Evolutionary conservation across 2,329 filamentous ascomycete species (phyloP).

Genomic region (Monosporascus sp.): DNA sequence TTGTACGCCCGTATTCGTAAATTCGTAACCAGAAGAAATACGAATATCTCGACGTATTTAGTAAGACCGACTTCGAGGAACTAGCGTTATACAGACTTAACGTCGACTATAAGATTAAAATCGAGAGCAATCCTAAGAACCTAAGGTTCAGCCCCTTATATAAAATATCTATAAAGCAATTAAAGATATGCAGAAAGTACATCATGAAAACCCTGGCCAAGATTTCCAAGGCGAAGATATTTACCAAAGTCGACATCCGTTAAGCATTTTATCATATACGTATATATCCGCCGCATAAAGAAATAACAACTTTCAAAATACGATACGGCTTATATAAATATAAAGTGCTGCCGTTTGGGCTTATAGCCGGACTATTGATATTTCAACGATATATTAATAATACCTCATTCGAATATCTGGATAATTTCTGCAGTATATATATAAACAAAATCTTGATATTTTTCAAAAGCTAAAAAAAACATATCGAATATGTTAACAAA

Average conservation of each 20-base stretch:
- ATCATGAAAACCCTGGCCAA: too few relatives aligned
- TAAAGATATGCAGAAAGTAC: too few relatives aligned
- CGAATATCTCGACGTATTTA: background rate
- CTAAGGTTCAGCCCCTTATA: background rate
- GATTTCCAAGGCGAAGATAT: too few relatives aligned
- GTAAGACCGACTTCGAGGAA: background rate
- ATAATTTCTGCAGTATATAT: slow-evolving; percentile 4
- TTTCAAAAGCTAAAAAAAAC: background rate
- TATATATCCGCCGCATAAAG: background rate
- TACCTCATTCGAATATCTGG: slow-evolving; percentile 1
- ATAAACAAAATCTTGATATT: slow-evolving; percentile 5
- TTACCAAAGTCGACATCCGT: too few relatives aligned
- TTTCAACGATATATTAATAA: slow-evolving; percentile 5
- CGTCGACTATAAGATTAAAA: too few relatives aligned
- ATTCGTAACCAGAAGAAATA: background rate
- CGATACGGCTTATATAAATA: slow-evolving; percentile 5
- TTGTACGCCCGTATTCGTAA: background rate
- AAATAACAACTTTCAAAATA: slow-evolving; percentile 1
- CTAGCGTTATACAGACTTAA: background rate
- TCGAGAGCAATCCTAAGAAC: background rate
- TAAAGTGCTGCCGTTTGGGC: slow-evolving; percentile 1
- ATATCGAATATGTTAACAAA: background rate
- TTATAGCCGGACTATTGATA: background rate
- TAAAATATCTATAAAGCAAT: background rate
- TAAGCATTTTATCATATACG: too few relatives aligned